Base-by-base conservation (phyloP, 306 rosid genomes). In the Rosa rugosa region DNA sequence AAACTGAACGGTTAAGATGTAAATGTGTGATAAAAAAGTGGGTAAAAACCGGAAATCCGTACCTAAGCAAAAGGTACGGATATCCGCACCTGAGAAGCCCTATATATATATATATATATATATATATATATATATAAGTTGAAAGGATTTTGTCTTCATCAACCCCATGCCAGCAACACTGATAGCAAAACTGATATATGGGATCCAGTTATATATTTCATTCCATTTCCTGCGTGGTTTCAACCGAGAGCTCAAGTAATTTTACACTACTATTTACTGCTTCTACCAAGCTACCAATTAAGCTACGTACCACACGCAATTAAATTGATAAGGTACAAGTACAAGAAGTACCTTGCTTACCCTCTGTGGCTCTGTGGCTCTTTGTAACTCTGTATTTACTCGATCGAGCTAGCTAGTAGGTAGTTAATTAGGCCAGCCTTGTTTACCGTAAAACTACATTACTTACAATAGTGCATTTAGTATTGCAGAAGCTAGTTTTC, bases 131-230 rank as follows among this genome's bases (percentile, higher is more conserved):
- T 27, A 27, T 27, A 27, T 0, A 14, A 63, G n/a, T 31, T 34
- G 11, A 11, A 13, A 13, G 4, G 9, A 13, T 1, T 14, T 31
- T 13, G 69, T 64, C 69, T 34, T 64, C 69, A 5, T 64, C 42
- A 27, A 63, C 42, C 68, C 42, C n/a, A n/a, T n/a, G n/a, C n/a
- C 69, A 63, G 68, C 27, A 60, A 60, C 66, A 60, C 66, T 60
- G 11, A 20, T 54, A 31, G 36, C 36, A 31, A 31, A 13, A 16
- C 27, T 8, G 13, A 56, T 50, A 1, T 5, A 16, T 22, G 66
- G 38, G 14, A 25, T 11, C 66, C 66, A 25, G 66, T 25, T 60
- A 1, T 5, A 51, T 17, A 5, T 17, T 9, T 54, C 62, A 54
- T 54, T 23, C 34, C 34, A n/a, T 57, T 17, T 22, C 66, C 36